phyloP scores from a whole-genome alignment of 2,329 filamentous ascomycete genomes.

The Microcyclospora tardicrescens region DNA sequence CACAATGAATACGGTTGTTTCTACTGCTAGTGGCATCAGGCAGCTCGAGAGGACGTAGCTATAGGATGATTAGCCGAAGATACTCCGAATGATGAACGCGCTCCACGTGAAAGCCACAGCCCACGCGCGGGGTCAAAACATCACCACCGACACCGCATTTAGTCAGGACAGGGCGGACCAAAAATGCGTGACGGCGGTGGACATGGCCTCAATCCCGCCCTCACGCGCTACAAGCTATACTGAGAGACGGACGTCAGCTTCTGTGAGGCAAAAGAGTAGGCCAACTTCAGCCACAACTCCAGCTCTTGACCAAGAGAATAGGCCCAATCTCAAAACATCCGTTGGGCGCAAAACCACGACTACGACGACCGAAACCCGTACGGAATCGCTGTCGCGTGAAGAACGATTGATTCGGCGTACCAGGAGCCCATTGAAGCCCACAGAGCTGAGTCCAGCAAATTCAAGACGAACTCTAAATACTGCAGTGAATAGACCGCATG shows the following conservation, averaged over 20 bases:
- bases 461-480: slow-evolving; percentile 18
- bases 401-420: slow-evolving; percentile 5
- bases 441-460: slow-evolving; percentile 10
- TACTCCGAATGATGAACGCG: too few species aligned
- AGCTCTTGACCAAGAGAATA: slow-evolving; percentile 3
- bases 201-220: slow-evolving; percentile 4
- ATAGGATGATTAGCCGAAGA: too few species aligned
- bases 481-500: slow-evolving; percentile 1
- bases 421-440: slow-evolving; percentile 6
- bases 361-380: slow-evolving; percentile 7
- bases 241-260: slow-evolving; percentile 7
- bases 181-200: too few species aligned
- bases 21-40: too few species aligned
- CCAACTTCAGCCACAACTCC: slow-evolving; percentile 1
- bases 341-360: slow-evolving; percentile 4
- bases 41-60: too few species aligned
- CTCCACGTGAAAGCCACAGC: too few species aligned
- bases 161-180: too few species aligned
- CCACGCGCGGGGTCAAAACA: too few species aligned
- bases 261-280: slow-evolving; percentile 3
- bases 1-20: too few species aligned
- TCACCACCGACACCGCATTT: too few species aligned
- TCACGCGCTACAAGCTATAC: slow-evolving; percentile 4
- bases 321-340: slow-evolving; percentile 4
- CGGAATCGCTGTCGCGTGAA: slow-evolving; percentile 2